Percentiles rank a stretch among this genome's conserved stretches.
phyloP scores from a whole-genome alignment of 305 asterid species.

The Coffea humblotiana region DNA sequence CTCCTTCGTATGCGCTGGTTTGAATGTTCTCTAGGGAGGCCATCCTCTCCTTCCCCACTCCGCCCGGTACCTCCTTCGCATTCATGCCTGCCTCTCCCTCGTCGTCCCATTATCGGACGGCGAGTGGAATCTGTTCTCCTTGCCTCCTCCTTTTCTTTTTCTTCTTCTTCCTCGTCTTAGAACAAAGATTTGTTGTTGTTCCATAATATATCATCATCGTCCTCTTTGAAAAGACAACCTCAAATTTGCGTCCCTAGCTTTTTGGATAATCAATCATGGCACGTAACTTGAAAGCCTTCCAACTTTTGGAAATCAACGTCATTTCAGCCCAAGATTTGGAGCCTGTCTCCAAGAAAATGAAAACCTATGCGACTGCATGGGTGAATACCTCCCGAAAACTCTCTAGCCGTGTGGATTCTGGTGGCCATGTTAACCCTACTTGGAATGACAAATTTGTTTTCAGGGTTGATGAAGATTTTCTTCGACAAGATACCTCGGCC shows the following conservation, averaged over 20 bases:
- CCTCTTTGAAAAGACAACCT: not conserved
- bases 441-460: slow-evolving; percentile 95
- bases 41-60: slow-evolving; percentile 32
- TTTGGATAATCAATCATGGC: slow-evolving; percentile 33
- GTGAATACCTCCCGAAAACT: slow-evolving; percentile 59
- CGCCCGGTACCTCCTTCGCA: slow-evolving; percentile 14
- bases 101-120: slow-evolving; percentile 49
- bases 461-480: slow-evolving; percentile 82
- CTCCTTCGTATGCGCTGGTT: slow-evolving; percentile 28
- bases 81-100: slow-evolving; percentile 35
- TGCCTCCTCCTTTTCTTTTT: not conserved
- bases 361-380: slow-evolving; percentile 83
- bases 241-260: not conserved
- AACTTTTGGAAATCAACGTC: slow-evolving; percentile 77
- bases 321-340: slow-evolving; percentile 91
- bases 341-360: slow-evolving; percentile 61
- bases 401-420: slow-evolving; percentile 52
- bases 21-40: slow-evolving; percentile 36
- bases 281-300: slow-evolving; percentile 51
- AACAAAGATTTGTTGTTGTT: not conserved
- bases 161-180: not conserved
- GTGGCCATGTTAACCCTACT: slow-evolving; percentile 68
- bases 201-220: not conserved
- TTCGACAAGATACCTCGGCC: slow-evolving; percentile 64
- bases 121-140: slow-evolving; percentile 24